phyloP scores from a whole-genome alignment of 2,329 filamentous ascomycete genomes.

The Incumbomyces lentus region DNA sequence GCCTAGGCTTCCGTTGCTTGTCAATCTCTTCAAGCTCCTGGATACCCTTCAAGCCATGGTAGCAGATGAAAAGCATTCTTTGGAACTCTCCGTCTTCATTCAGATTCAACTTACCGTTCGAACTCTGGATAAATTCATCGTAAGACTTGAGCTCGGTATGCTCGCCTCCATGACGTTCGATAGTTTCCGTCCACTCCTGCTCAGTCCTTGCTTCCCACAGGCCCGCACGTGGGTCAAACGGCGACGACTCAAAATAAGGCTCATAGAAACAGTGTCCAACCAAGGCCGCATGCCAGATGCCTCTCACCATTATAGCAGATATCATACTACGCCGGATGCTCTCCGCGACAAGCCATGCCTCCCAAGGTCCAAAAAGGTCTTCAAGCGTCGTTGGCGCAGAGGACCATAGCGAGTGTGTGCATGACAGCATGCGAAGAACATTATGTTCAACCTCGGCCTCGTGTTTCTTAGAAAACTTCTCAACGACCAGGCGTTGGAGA shows the following conservation, averaged over 20 bases:
- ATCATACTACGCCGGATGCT: constrained; percentile 15
- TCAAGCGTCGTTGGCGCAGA: constrained; percentile 9
- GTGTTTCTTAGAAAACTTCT: constrained; percentile 1
- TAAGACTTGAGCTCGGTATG: constrained; percentile 17
- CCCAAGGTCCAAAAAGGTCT: constrained; percentile 12
- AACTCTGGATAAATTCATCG: constrained; percentile 14
- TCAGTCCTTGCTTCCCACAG: constrained; percentile 16
- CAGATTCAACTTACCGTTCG: constrained; percentile 9
- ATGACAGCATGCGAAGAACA: constrained; percentile 7
- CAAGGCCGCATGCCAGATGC: constrained; percentile 9
- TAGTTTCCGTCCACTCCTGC: constrained; percentile 12
- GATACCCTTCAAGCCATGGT: constrained; percentile 8
- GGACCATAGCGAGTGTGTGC: constrained; percentile 10
- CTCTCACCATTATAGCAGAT: constrained; percentile 9
- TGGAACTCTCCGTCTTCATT: constrained; percentile 15
- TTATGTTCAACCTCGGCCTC: constrained; percentile 1
- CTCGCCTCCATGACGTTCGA: constrained; percentile 7
- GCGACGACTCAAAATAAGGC: constrained; percentile 16
- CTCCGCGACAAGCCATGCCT: constrained; percentile 16
- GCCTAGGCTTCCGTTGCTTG: not conserved
- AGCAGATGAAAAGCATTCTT: constrained; percentile 12
- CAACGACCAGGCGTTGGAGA: constrained; percentile 5
- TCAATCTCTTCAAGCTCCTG: constrained; percentile 1
- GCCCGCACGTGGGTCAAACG: constrained; percentile 16
- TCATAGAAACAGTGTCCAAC: constrained; percentile 13